Evolutionary conservation across 2,329 filamentous ascomycete species (phyloP).

Genomic region (Chaetomiaceae sp.): DNA sequence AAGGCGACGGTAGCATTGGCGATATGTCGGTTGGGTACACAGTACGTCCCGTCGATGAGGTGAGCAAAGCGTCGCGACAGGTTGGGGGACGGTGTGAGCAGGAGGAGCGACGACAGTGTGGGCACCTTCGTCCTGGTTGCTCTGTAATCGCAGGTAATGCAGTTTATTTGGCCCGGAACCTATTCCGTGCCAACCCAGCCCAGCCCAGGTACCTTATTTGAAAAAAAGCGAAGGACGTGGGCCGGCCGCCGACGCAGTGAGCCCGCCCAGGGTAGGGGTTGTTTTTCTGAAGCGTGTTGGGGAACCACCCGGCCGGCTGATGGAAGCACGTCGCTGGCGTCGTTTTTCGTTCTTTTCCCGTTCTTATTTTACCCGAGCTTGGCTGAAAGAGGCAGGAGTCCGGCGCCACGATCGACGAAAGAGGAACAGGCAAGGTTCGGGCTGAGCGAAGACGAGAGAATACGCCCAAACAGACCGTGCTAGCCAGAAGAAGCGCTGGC

Average conservation of each 20-base stretch:
- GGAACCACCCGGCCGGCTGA: constrained; percentile 9
- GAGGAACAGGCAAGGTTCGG: constrained; percentile 13
- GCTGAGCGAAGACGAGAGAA: too few relatives aligned
- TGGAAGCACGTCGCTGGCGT: constrained; percentile 5
- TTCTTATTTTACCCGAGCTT: constrained; percentile 19
- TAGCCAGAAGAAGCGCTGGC: not conserved
- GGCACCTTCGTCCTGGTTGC: too few relatives aligned
- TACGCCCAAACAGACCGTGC: too few relatives aligned
- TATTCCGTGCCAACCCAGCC: constrained; percentile 1
- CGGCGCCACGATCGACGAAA: constrained; percentile 12
- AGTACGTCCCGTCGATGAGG: not conserved
- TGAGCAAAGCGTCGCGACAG: too few relatives aligned
- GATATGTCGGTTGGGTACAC: constrained; percentile 1
- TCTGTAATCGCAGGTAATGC: too few relatives aligned
- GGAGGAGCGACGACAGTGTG: too few relatives aligned
- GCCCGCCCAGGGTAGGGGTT: constrained; percentile 15
- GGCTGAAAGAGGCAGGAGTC: constrained; percentile 20
- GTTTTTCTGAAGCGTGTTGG: not conserved
- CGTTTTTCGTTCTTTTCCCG: not conserved
- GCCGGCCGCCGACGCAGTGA: not conserved
- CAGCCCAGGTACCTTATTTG: too few relatives aligned
- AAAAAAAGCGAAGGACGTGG: not conserved
- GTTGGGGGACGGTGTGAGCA: too few relatives aligned
- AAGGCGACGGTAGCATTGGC: constrained; percentile 8
- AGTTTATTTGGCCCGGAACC: not conserved